A percentile compares a stretch with the other conserved stretches of the same genome.
Evolutionary conservation across 2,329 filamentous ascomycete genomes (phyloP).

Genomic region (Alternaria gaisen): DNA sequence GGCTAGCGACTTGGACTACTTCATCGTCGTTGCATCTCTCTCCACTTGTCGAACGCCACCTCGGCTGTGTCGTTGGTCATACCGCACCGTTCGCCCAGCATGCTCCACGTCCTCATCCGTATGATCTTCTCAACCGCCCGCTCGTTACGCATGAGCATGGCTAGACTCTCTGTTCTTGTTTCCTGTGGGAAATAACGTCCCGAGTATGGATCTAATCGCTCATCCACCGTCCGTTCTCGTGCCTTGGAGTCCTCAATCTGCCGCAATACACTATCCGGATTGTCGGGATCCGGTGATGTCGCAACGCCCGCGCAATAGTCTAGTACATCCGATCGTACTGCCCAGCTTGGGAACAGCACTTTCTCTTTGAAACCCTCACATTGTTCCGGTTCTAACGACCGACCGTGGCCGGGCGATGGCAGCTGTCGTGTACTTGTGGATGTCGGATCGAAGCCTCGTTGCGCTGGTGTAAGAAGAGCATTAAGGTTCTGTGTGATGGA

Average conservation of each 20-base stretch:
- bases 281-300: conserved; percentile 84
- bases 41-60: conserved; percentile 48
- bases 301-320: conserved; percentile 91
- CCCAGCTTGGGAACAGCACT: conserved; percentile 89
- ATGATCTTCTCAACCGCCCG: conserved; percentile 81
- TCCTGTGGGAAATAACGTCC: conserved; percentile 82
- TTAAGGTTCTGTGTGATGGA: conserved; percentile 94
- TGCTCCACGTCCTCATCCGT: conserved; percentile 79
- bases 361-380: conserved; percentile 78
- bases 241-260: conserved; percentile 75
- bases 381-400: conserved; percentile 66
- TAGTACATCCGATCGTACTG: conserved; percentile 80
- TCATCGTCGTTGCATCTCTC: conserved; percentile 24
- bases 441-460: conserved; percentile 76
- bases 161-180: conserved; percentile 80
- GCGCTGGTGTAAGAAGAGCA: conserved; percentile 79
- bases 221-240: conserved; percentile 79
- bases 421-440: conserved; percentile 74
- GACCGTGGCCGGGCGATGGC: conserved; percentile 55
- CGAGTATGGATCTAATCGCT: conserved; percentile 91
- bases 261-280: conserved; percentile 76
- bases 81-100: conserved; percentile 78
- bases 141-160: conserved; percentile 77
- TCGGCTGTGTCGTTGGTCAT: conserved; percentile 59
- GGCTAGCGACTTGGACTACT: not conserved